Evolutionary conservation across 306 rosid species (phyloP).

Genomic region (Biancaea sappan): DNA sequence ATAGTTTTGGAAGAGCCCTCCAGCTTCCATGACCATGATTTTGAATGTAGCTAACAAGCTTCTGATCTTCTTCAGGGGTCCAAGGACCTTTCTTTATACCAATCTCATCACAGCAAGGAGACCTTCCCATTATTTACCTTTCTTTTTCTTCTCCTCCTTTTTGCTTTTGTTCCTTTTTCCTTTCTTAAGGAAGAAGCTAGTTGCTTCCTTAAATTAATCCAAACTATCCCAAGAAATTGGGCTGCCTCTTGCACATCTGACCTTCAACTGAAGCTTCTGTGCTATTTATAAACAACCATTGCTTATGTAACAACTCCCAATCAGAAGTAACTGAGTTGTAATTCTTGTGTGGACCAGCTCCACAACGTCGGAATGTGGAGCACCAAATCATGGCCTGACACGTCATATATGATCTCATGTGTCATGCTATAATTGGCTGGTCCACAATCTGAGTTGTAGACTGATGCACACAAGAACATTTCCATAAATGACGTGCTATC

Average conservation of each 20-base stretch:
- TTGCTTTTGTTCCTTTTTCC: not conserved
- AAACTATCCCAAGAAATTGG: not conserved
- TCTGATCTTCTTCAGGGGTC: constrained; percentile 45
- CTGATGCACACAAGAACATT: not conserved
- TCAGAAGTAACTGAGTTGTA: not conserved
- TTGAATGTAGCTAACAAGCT: constrained; percentile 32
- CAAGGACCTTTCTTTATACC: constrained; percentile 49
- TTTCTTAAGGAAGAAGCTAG: constrained; percentile 11
- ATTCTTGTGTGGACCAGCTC: constrained; percentile 1
- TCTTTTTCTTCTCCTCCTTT: not conserved
- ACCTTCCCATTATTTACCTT: constrained; percentile 33
- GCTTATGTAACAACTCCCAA: constrained; percentile 6
- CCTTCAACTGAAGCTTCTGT: constrained; percentile 3
- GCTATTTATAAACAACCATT: constrained; percentile 25
- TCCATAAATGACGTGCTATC: not conserved
- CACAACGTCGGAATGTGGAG: not conserved
- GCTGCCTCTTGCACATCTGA: constrained; percentile 29
- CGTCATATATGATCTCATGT: not conserved
- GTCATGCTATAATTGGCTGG: not conserved
- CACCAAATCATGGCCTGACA: not conserved
- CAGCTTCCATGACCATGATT: constrained; percentile 40
- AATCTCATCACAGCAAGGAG: constrained; percentile 41
- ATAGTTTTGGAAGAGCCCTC: constrained; percentile 47
- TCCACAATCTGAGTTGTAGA: not conserved
- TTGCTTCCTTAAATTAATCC: constrained; percentile 13